A percentile compares a stretch with the other conserved stretches of the same genome.
These are phyloP conservation scores for Botryotinia globosa DNA, from an alignment of 2,329 filamentous ascomycete species.

Conservation along the genomic window DNA sequence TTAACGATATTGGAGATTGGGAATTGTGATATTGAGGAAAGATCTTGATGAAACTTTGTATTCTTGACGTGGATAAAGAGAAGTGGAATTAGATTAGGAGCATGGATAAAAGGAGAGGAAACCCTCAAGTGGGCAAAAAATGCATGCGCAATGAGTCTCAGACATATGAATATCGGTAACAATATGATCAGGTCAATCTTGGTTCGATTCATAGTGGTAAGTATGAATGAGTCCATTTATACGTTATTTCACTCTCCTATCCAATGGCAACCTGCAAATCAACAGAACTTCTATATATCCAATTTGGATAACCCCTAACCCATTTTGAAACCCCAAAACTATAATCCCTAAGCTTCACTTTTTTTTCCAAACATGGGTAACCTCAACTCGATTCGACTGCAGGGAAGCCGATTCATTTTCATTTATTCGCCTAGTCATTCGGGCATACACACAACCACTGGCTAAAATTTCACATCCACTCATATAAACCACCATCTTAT, in stretches of 20 bases:
- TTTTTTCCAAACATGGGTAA: background rate
- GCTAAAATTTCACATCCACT: too few relatives aligned
- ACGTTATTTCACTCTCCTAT: background rate
- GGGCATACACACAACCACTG: too few relatives aligned
- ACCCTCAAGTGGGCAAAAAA: background rate
- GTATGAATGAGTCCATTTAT: background rate
- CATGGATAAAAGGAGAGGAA: background rate
- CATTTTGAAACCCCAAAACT: too few relatives aligned
- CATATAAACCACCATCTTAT: too few relatives aligned
- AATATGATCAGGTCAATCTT: background rate
- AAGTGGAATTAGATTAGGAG: background rate
- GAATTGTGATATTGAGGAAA: background rate
- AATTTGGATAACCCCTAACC: background rate
- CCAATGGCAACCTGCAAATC: too few relatives aligned
- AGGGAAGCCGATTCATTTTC: too few relatives aligned
- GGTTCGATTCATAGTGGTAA: background rate
- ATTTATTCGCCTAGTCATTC: too few relatives aligned
- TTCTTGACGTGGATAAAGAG: background rate
- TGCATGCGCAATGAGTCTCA: background rate
- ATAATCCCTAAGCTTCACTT: background rate
- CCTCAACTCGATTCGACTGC: too few relatives aligned
- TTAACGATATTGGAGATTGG: too few relatives aligned
- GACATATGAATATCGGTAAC: background rate
- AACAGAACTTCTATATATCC: too few relatives aligned
- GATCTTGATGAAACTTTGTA: rapidly evolving